phyloP scores from a whole-genome alignment of 1,139 yeast genomes.

The Candida glucosophila region DNA sequence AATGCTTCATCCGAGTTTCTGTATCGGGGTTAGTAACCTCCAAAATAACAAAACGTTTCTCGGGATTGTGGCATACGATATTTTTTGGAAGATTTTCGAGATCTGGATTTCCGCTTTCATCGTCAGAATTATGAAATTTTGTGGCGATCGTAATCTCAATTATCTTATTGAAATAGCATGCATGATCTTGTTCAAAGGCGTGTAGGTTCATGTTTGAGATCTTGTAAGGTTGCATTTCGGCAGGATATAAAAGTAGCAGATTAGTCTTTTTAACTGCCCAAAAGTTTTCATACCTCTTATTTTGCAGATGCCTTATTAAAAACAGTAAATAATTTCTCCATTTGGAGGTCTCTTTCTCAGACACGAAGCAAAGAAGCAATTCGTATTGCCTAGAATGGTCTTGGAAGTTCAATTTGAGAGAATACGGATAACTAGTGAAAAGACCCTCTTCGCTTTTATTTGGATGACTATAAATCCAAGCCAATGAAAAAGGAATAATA shows the following conservation, averaged over 20 bases:
- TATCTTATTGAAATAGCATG: too few species aligned
- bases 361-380: conserved; percentile 28
- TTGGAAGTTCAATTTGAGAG: conserved; percentile 42
- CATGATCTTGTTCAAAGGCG: too few species aligned
- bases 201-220: too few species aligned
- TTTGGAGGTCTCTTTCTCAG: conserved; percentile 21
- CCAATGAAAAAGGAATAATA: conserved; percentile 39
- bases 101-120: too few species aligned
- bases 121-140: too few species aligned
- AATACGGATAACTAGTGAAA: conserved; percentile 17
- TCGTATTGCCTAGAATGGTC: conserved; percentile 33
- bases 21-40: too few species aligned
- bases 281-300: too few species aligned
- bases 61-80: too few species aligned
- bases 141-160: too few species aligned
- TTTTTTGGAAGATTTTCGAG: too few species aligned
- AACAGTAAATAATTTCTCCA: conserved; percentile 35
- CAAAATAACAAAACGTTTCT: too few species aligned
- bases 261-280: conserved; percentile 3
- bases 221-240: conserved; percentile 9
- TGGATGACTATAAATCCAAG: conserved; percentile 14
- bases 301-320: conserved; percentile 16
- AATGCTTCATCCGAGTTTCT: too few species aligned
- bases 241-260: conserved; percentile 9
- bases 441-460: conserved; percentile 30